Evolutionary conservation across 257 asterid species (phyloP), one percentile per base, ranked within the genome.

Genomic region (Penstemon barbatus): DNA sequence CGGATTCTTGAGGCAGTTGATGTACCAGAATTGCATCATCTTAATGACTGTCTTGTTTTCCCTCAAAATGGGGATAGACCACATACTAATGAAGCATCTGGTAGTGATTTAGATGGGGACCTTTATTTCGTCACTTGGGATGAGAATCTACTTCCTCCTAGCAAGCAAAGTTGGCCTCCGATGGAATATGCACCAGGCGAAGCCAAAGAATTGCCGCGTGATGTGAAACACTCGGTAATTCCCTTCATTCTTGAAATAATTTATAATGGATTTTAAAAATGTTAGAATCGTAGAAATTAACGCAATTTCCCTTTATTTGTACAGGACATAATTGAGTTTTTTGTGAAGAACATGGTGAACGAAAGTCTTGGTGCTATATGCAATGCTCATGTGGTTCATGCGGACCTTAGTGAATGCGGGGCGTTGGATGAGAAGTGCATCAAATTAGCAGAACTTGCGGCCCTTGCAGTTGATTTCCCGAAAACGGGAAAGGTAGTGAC

Each of bases 91-190:
- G 97, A 94, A 81, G 97, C 97, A 39, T 91, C 99, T 6, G 99
- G 97, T 44, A 94, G 97, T 83, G 99, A 94, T 82, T 76, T 94
- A 8, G 97, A 94, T 66, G 97, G 99, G 12, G 99, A 94, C 80
- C 82, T 87, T 41, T 91, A 94, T 70, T 91, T 91, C 61, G 99
- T 91, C 44, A 80, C 96, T n/a, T 94, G 97, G 97, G 99, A 94
- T 75, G 85, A 79, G 44, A 86, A 79, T 77, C 96, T 94, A 68
- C 81, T 91, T 54, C 97, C 97, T 60, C 99, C 99, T 43, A 83
- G 91, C 77, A 85, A 81, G 77, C 68, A 66, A 67, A 94, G 99
- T 77, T 89, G 89, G 89, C 4, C 55, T 5, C 97, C 99, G 0
- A 89, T 94, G 99, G 93, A 91, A 40, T 91, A 94, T 73, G 71